phyloP scores from a whole-genome alignment of 208 protist species.

The Porcisia hertigi region DNA sequence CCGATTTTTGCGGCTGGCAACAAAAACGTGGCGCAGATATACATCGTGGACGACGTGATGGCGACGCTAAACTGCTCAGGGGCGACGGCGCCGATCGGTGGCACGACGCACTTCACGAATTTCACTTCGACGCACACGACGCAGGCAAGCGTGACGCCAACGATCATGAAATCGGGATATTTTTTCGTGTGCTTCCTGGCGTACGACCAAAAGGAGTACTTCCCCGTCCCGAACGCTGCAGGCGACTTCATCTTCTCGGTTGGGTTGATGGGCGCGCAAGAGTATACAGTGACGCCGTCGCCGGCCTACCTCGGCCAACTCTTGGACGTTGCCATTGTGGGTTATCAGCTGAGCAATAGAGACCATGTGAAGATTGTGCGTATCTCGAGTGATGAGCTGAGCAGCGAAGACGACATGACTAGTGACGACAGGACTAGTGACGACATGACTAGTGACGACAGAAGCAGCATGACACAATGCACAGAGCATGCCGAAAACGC shows the following conservation, averaged over 20 bases:
- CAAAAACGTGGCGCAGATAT: conserved; percentile 54
- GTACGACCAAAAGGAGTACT: conserved; percentile 47
- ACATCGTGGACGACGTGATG: conserved; percentile 26
- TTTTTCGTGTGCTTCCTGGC: conserved; percentile 88
- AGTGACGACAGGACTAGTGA: conserved; percentile 10
- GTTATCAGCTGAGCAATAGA: conserved; percentile 56
- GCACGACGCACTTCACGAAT: conserved; percentile 55
- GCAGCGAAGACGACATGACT: conserved; percentile 15
- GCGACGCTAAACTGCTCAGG: conserved; percentile 46
- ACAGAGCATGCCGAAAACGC: conserved; percentile 57
- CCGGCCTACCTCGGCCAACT: conserved; percentile 73
- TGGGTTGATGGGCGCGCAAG: conserved; percentile 74
- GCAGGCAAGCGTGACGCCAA: conserved; percentile 57
- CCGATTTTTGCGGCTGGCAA: conserved; percentile 60
- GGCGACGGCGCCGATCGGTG: conserved; percentile 40
- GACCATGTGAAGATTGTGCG: conserved; percentile 84
- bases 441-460: not conserved
- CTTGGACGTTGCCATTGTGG: conserved; percentile 65
- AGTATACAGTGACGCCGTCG: conserved; percentile 68
- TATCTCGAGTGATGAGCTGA: conserved; percentile 31
- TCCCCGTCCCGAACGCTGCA: conserved; percentile 64
- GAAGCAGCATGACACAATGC: conserved; percentile 24
- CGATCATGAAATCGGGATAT: conserved; percentile 56
- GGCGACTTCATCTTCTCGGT: conserved; percentile 84
- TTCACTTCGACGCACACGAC: conserved; percentile 58